These are phyloP conservation scores for Fomitopsis palustris DNA, from an alignment of 1,284 basidiomycete genomes.

Conservation along the genomic window DNA sequence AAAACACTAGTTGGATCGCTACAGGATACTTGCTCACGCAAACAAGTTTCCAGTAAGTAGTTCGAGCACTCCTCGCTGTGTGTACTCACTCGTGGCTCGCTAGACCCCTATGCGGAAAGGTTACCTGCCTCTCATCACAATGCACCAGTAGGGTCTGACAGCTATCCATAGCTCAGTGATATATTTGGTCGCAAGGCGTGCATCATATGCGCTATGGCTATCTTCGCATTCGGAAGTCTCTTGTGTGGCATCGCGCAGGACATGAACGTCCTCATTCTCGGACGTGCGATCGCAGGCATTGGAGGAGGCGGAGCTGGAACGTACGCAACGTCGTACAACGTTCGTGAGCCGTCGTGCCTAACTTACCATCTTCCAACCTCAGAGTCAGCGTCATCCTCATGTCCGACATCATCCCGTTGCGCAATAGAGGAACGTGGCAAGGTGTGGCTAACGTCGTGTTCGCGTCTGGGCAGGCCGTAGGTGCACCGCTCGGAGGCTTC, in stretches of 20 bases:
- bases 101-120: constrained; percentile 60
- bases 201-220: constrained; percentile 49
- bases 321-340: constrained; percentile 31
- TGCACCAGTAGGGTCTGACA: background rate
- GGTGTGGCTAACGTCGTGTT: constrained; percentile 56
- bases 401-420: constrained; percentile 58
- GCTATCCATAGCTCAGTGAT: constrained; percentile 41
- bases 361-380: background rate
- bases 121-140: background rate
- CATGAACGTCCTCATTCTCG: constrained; percentile 53
- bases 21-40: constrained; percentile 60
- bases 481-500: constrained; percentile 57
- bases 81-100: background rate
- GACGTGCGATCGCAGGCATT: constrained; percentile 58
- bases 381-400: constrained; percentile 60
- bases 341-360: background rate
- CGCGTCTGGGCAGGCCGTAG: constrained; percentile 49
- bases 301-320: constrained; percentile 64
- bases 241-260: constrained; percentile 50
- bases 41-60: constrained; percentile 56
- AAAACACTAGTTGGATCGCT: constrained; percentile 65
- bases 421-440: constrained; percentile 62
- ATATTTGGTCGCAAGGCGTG: constrained; percentile 62
- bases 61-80: background rate
- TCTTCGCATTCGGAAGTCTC: constrained; percentile 53